These are phyloP conservation scores for Chytridium lagenaria DNA, from an alignment of 371 early-diverging fungal species.

Conservation along the genomic window DNA sequence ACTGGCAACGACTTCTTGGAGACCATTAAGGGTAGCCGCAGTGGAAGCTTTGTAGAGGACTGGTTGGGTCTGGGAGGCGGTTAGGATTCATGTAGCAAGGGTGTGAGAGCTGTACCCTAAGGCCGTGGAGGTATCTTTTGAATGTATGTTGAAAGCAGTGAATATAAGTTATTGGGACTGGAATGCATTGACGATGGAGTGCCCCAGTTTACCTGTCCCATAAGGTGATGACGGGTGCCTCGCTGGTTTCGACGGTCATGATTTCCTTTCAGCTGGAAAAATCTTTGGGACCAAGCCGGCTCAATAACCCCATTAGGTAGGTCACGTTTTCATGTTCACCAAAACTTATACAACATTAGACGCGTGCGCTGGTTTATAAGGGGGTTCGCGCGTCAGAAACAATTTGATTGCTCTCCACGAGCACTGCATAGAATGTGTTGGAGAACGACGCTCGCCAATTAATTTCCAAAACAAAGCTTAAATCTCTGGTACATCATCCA, in stretches of 20 bases:
- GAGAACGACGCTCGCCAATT: no score
- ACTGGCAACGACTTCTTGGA: constrained; percentile 80
- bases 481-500: no score
- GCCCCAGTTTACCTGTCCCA: neutral
- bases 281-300: no score
- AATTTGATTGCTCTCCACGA: no score
- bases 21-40: constrained; percentile 60
- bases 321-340: no score
- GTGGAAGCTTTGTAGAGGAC: constrained; percentile 15
- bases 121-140: constrained; percentile 12
- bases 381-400: no score
- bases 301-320: no score
- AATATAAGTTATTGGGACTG: neutral
- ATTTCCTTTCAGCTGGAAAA: no score
- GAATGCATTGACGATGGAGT: neutral
- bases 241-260: neutral
- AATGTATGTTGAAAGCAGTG: neutral
- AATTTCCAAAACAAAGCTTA: no score
- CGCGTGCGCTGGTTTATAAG: no score
- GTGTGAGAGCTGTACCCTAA: neutral
- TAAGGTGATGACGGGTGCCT: neutral
- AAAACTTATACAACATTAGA: no score
- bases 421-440: no score
- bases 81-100: neutral
- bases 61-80: constrained; percentile 3